phyloP scores from a whole-genome alignment of 345 rosid genomes.

The Carallia pectinifolia region DNA sequence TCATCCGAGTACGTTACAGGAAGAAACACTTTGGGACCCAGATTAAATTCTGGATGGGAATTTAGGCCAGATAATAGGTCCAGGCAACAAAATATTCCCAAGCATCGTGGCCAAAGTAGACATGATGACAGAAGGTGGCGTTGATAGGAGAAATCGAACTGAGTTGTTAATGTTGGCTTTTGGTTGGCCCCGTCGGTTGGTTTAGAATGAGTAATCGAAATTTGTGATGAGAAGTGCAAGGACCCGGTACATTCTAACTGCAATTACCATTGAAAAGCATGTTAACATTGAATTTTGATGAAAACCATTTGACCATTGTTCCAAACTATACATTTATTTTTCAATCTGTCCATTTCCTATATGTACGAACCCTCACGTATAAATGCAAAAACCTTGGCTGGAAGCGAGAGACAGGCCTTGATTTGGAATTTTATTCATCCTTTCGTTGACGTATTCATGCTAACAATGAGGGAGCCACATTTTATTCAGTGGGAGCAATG shows the following conservation, averaged over 20 bases:
- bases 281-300: conserved; percentile 21
- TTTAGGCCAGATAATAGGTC: conserved; percentile 36
- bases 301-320: neutral
- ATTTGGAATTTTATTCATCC: too few species aligned
- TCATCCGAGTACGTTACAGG: conserved; percentile 34
- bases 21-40: conserved; percentile 30
- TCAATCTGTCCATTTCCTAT: too few species aligned
- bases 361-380: too few species aligned
- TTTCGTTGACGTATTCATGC: too few species aligned
- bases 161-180: neutral
- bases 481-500: too few species aligned
- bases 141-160: conserved; percentile 27
- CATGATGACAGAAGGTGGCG: conserved; percentile 55
- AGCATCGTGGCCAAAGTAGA: conserved; percentile 43
- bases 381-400: too few species aligned
- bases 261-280: conserved; percentile 12
- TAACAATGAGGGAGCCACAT: too few species aligned
- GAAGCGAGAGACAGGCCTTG: too few species aligned
- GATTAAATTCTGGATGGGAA: conserved; percentile 27
- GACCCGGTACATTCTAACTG: conserved; percentile 1
- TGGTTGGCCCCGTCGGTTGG: neutral
- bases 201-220: neutral
- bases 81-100: conserved; percentile 46
- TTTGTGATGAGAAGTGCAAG: neutral
- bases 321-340: too few species aligned